Evolutionary conservation across 2,329 filamentous ascomycete genomes (phyloP).

Genomic region (Diplocarpon mali): DNA sequence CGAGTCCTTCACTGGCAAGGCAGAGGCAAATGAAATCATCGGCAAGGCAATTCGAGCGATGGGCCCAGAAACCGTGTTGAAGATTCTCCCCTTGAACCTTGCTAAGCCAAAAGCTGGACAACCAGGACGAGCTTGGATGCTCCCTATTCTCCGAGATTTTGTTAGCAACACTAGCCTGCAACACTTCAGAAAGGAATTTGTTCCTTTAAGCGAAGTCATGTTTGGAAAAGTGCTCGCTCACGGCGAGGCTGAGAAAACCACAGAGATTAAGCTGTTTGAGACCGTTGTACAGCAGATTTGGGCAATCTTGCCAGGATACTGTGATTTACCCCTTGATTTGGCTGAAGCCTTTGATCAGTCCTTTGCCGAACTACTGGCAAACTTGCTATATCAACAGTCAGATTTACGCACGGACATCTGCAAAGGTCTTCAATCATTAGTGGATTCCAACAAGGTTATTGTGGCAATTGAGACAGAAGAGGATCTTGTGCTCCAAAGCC

Average conservation of each 20-base stretch:
- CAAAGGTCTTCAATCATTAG: constrained; percentile 70
- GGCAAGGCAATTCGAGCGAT: constrained; percentile 81
- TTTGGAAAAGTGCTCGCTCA: constrained; percentile 83
- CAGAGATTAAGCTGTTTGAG: constrained; percentile 96
- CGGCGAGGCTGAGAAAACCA: constrained; percentile 72
- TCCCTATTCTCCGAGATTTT: constrained; percentile 81
- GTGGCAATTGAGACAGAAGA: constrained; percentile 53
- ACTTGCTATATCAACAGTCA: constrained; percentile 84
- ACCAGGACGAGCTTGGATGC: constrained; percentile 83
- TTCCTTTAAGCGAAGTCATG: constrained; percentile 81
- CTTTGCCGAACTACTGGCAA: constrained; percentile 85
- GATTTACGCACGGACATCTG: constrained; percentile 82
- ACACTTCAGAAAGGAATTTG: constrained; percentile 78
- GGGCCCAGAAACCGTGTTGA: constrained; percentile 75
- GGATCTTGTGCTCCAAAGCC: constrained; percentile 63
- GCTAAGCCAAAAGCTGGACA: constrained; percentile 64
- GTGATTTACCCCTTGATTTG: constrained; percentile 78
- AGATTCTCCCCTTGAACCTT: constrained; percentile 78
- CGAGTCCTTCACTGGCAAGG: constrained; percentile 84
- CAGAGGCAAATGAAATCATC: constrained; percentile 84
- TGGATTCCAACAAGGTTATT: constrained; percentile 85
- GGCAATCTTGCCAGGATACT: constrained; percentile 89
- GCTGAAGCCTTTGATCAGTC: constrained; percentile 66
- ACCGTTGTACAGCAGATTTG: constrained; percentile 93
- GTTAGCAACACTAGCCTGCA: constrained; percentile 78